These are phyloP conservation scores for Didymella pinodella DNA, from an alignment of 2,329 filamentous ascomycete species.

Conservation along the genomic window DNA sequence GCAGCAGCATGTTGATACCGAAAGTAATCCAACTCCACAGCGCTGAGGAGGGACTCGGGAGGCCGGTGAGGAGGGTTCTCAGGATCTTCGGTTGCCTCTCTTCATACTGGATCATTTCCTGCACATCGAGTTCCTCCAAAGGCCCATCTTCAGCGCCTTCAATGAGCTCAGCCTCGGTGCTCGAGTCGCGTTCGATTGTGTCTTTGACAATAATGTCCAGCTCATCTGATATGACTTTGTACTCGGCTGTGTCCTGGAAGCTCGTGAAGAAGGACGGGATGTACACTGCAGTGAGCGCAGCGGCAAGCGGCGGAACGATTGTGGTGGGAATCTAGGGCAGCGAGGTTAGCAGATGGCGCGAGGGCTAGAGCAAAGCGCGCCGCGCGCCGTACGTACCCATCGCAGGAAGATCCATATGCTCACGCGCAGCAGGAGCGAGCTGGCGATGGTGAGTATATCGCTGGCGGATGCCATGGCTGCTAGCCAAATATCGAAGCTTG, in stretches of 20 bases:
- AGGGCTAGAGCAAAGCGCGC: background rate
- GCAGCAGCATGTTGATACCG: slow-evolving; percentile 73
- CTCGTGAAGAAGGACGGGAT: slow-evolving; percentile 68
- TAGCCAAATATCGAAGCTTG: slow-evolving; percentile 20
- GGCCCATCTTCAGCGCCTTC: slow-evolving; percentile 52
- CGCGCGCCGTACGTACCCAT: slow-evolving; percentile 63
- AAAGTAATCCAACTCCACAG: slow-evolving; percentile 73
- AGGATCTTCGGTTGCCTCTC: slow-evolving; percentile 65
- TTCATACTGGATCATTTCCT: slow-evolving; percentile 68
- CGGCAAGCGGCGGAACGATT: slow-evolving; percentile 58
- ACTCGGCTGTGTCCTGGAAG: slow-evolving; percentile 64
- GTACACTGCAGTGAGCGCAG: slow-evolving; percentile 72
- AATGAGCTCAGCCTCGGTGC: slow-evolving; percentile 45
- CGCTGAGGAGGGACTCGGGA: slow-evolving; percentile 75
- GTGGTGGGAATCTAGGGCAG: slow-evolving; percentile 41
- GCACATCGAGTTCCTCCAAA: slow-evolving; percentile 62
- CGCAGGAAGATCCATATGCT: slow-evolving; percentile 66
- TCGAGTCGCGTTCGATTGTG: slow-evolving; percentile 44
- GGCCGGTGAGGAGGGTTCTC: slow-evolving; percentile 75
- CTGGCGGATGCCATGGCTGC: slow-evolving; percentile 46
- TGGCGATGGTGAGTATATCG: slow-evolving; percentile 47
- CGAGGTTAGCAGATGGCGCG: slow-evolving; percentile 11
- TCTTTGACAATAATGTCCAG: slow-evolving; percentile 60
- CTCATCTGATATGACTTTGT: slow-evolving; percentile 66
- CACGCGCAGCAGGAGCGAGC: slow-evolving; percentile 61